Evolutionary conservation across 352 stramenopile genomes (phyloP), one percentile per base, ranked within the genome.

Genomic region (Phytophthora niederhauseri): DNA sequence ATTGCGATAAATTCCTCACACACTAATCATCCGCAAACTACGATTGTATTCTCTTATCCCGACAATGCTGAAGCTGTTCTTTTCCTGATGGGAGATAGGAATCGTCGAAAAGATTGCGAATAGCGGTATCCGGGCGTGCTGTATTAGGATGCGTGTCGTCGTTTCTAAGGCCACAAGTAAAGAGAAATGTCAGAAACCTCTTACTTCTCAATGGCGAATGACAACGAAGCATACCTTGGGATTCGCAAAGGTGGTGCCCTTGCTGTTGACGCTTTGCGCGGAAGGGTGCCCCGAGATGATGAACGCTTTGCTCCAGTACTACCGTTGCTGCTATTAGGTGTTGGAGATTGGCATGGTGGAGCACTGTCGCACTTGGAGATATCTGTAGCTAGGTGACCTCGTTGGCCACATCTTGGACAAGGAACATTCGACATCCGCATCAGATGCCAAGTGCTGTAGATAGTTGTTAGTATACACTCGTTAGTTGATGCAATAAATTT

Each of bases 371-470:
- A 93, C 8, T 85, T 82, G 3, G 68, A 73, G 0, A 77, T 58
- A 50, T 93, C 83, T 3, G 54, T 67, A 11, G 81, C 73, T 5
- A 93, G 36, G 36, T 93, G 85, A 1, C 85, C 85, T 38, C 73
- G 71, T 38, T 76, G 68, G 12, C 83, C 85, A 49, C 85, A 92
- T 55, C 82, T 78, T 57, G 80, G 76, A 60, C 85, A 92, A 2
- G 71, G 68, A 30, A 90, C 24, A 54, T 86, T 88, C 8, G 83
- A 89, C 81, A 93, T 93, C 6, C 85, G 82, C 84, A 92, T 90
- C 17, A 93, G 66, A 36, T 91, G 78, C 75, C 80, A 92, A 5
- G 85, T 92, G n/a, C 85, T 93, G 43, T 4, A 26, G 24, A 52
- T 28, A 17, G 15, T 30, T 11, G 12, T 59, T 19, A 15, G 14